These are phyloP conservation scores for Hypoxylon sp. DNA, from an alignment of 2,329 filamentous ascomycete species.

Conservation along the genomic window DNA sequence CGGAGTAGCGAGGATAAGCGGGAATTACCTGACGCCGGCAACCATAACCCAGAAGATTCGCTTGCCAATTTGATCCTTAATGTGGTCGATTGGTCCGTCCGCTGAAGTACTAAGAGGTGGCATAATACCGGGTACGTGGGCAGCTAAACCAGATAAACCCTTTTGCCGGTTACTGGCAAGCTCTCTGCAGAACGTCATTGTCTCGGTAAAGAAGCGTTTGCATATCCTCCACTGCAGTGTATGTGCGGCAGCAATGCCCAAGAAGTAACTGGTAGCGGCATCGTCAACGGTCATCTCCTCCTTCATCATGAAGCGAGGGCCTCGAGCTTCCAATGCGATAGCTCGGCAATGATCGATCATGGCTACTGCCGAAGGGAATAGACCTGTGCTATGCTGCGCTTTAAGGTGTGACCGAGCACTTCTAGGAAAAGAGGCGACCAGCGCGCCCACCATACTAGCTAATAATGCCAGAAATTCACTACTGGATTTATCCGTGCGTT, in stretches of 20 bases:
- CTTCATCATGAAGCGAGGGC: constrained; percentile 61
- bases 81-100: constrained; percentile 71
- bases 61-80: constrained; percentile 80
- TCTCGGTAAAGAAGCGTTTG: constrained; percentile 79
- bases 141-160: constrained; percentile 46
- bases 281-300: constrained; percentile 69
- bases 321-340: constrained; percentile 76
- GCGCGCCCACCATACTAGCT: constrained; percentile 78
- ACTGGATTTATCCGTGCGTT: constrained; percentile 74
- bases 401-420: constrained; percentile 79
- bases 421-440: constrained; percentile 83
- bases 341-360: constrained; percentile 79
- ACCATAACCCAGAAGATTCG: constrained; percentile 89
- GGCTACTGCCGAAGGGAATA: constrained; percentile 77
- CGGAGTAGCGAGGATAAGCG: not conserved
- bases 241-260: constrained; percentile 76
- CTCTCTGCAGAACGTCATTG: constrained; percentile 75
- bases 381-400: constrained; percentile 71
- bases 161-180: constrained; percentile 73
- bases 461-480: constrained; percentile 77
- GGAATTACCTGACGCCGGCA: constrained; percentile 74
- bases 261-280: constrained; percentile 81
- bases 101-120: constrained; percentile 56
- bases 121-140: constrained; percentile 51
- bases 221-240: constrained; percentile 76